Base-by-base conservation (phyloP, 768 basidiomycete genomes). In the Lactifluus piperatus region DNA sequence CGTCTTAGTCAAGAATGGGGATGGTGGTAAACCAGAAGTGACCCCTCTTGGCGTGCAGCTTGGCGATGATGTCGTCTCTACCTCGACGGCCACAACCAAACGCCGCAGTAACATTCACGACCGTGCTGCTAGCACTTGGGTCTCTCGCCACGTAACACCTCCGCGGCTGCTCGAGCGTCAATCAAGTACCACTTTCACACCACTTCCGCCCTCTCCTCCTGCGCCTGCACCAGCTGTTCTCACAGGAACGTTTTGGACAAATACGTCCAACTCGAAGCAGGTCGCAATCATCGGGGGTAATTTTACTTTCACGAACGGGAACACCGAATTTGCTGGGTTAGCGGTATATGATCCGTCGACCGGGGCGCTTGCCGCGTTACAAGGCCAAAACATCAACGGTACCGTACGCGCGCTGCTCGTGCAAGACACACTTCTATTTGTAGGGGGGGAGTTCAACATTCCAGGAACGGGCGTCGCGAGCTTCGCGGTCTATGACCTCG, bases 161-260 rank as follows among this genome's bases (percentile, higher is more conserved):
- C 72, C 75, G 26, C 69, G 71, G 43, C 49, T 84, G 32, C 79
- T 80, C 68, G 66, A 71, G 52, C 79, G 85, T 61, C 88, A 87
- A 70, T 67, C 75, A n/a, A 68, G 70, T 44, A 62, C 72, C 1
- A 71, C 74, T 30, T 68, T 80, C 7, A 63, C 77, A 2, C 71
- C 80, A 1, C 78, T 91, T n/a, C 85, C 89, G 16, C 55, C 79
- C 16, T 45, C 73, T 1, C 75, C 81, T 29, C 71, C 82, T 10
- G 77, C 83, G 2, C 74, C 80, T 1, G 88, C 91, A 1, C 91
- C 93, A 0, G 84, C 91, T 18, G 82, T 97, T 60, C 76, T 97
- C 55, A 80, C 91, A 0, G 95, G 91, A 32, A 80, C 81, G 2
- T 97, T 93, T 75, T 97, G 91, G 91, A 87, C 82, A 7, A 97